Evolutionary conservation across 208 protist genomes (phyloP), one percentile per base, ranked within the genome.

Genomic region (Trypanosoma platydactyli): DNA sequence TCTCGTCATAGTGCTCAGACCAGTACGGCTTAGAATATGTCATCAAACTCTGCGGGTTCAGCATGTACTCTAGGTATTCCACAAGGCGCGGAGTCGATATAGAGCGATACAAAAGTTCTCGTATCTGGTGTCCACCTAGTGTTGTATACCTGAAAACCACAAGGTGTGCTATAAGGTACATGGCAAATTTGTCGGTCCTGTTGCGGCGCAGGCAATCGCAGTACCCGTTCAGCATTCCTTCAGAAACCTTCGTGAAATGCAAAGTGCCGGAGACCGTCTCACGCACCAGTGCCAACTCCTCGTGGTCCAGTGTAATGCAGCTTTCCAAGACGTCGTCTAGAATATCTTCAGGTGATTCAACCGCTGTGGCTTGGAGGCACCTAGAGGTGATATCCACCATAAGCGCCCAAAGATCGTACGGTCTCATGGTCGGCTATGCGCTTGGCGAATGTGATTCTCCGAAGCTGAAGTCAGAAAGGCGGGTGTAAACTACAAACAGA

Each of bases 111-210:
- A 94, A 57, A 33, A 94, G 68, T 59, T 80, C 64, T 1, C 89
- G 80, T 44, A 92, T 54, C 25, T 59, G 51, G 1, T 78, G 61
- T 12, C 71, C 76, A 29, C 81, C 81, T 13, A 94, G 33, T 1
- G 73, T 54, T 20, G 42, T 58, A 60, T 87, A 90, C 33, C 76
- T 69, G 56, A 92, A 94, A n/a, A 91, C 64, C 25, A 91, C 41
- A 27, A 94, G 42, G 69, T 91, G 92, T 3, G 86, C 82, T 5
- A 86, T 77, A 41, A 94, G 71, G 50, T 89, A 86, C 82, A 94
- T 89, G 24, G 86, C 71, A 13, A 64, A 18, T 25, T 54, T 75
- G 63, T 79, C 61, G 6, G 56, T 58, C n/a, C 64, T 58, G 63
- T 86, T 91, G 55, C 84, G 85, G 42, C 86, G 88, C 54, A 75